These are phyloP conservation scores for Phytophthora melonis DNA, from an alignment of 352 stramenopile species.

Conservation along the genomic window DNA sequence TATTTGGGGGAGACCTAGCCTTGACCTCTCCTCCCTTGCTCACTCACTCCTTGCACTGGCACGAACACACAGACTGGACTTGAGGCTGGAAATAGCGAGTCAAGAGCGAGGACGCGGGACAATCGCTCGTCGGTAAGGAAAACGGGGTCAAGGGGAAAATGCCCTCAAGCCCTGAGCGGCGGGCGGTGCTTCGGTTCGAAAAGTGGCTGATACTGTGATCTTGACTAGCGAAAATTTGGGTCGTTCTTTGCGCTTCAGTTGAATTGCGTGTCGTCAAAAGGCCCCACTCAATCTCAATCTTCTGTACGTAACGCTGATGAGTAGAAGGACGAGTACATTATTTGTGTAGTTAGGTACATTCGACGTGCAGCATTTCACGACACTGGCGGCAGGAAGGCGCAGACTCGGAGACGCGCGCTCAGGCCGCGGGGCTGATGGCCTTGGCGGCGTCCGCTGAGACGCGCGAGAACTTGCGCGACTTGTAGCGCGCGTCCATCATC, in stretches of 20 bases:
- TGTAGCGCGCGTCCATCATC: slow-evolving; percentile 69
- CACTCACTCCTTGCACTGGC: not conserved
- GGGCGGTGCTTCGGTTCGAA: slow-evolving; percentile 18
- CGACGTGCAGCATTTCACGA: not conserved
- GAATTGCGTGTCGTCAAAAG: slow-evolving; percentile 9
- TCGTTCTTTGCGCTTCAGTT: slow-evolving; percentile 16
- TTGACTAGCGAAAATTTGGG: slow-evolving; percentile 10
- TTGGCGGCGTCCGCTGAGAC: not conserved
- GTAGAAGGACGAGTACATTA: too few species aligned
- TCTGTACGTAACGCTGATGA: too few species aligned
- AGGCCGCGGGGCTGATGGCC: slow-evolving; percentile 28
- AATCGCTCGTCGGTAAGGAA: slow-evolving; percentile 12
- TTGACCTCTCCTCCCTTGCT: not conserved
- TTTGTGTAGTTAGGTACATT: not conserved
- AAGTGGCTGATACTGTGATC: slow-evolving; percentile 1
- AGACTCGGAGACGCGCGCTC: not conserved
- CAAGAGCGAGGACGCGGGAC: slow-evolving; percentile 9
- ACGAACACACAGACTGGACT: slow-evolving; percentile 4
- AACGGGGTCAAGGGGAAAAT: not conserved
- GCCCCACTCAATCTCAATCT: too few species aligned
- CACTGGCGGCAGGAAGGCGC: not conserved
- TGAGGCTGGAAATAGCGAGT: slow-evolving; percentile 27
- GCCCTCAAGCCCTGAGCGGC: slow-evolving; percentile 6
- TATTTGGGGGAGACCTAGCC: not conserved
- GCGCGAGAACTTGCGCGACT: slow-evolving; percentile 34